phyloP scores from a whole-genome alignment of 495 filamentous ascomycete genomes.

The Penicillium flavigenum region DNA sequence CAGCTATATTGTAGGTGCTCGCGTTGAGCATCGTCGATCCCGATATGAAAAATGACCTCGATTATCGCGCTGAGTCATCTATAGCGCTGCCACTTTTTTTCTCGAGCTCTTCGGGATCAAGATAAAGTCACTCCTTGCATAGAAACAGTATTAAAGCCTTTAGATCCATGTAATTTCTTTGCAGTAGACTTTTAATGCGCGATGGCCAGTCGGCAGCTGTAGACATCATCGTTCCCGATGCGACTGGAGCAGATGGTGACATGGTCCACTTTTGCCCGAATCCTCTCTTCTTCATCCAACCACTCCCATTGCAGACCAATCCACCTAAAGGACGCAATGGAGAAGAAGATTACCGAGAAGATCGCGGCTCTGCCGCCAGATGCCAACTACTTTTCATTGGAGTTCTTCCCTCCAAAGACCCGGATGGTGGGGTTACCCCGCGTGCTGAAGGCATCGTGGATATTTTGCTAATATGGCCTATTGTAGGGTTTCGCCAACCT shows the following conservation, averaged over 20 bases:
- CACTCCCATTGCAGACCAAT: conserved; percentile 20
- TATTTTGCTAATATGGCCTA: conserved; percentile 2
- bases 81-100: conserved; percentile 5
- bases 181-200: conserved; percentile 11
- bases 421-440: conserved; percentile 62
- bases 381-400: conserved; percentile 88
- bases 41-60: background rate
- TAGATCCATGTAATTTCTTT: background rate
- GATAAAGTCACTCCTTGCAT: conserved; percentile 6
- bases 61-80: conserved; percentile 27
- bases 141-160: conserved; percentile 5
- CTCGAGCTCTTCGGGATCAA: background rate
- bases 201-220: conserved; percentile 23
- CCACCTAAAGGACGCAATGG: conserved; percentile 41
- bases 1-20: background rate
- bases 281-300: conserved; percentile 20
- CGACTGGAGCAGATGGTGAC: conserved; percentile 13
- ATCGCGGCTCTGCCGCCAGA: conserved; percentile 83
- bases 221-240: conserved; percentile 25
- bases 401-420: conserved; percentile 99
- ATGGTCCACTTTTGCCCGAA: conserved; percentile 31
- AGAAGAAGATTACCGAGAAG: conserved; percentile 91
- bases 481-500: conserved; percentile 82
- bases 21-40: background rate
- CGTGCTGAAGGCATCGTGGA: conserved; percentile 20